Conservation (phyloP, 108 stramenopile species). For the Conticribra weissflogii region DNA sequence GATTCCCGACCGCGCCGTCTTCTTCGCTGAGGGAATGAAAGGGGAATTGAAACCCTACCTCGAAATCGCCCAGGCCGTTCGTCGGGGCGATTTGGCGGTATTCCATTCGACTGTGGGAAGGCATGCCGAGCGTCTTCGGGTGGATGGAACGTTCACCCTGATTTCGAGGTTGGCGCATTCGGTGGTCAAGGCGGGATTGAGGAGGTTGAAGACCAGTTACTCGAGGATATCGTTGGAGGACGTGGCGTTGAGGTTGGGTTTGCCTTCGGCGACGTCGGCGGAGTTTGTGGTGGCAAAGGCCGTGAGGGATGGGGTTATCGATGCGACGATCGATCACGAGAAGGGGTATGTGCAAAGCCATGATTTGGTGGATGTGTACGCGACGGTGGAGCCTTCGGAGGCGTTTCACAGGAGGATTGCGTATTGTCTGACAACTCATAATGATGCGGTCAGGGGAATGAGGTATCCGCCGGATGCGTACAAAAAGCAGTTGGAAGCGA, state of each 20-base stretch:
- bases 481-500: constrained; percentile 89
- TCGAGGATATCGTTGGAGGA: constrained; percentile 92
- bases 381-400: constrained; percentile 94
- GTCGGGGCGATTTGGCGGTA: constrained; percentile 90
- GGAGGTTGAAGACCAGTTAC: constrained; percentile 91
- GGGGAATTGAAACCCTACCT: constrained; percentile 89
- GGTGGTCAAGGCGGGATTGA: constrained; percentile 98
- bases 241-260: constrained; percentile 87
- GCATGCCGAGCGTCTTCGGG: constrained; percentile 65
- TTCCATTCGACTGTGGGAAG: constrained; percentile 79
- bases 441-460: constrained; percentile 97
- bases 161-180: constrained; percentile 95
- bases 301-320: constrained; percentile 97
- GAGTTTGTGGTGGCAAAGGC: constrained; percentile 99
- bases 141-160: constrained; percentile 91
- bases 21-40: constrained; percentile 80
- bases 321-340: constrained; percentile 97
- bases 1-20: constrained; percentile 91
- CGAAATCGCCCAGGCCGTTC: constrained; percentile 94
- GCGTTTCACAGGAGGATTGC: constrained; percentile 98
- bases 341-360: constrained; percentile 87
- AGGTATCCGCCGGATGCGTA: constrained; percentile 96
- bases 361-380: constrained; percentile 96
- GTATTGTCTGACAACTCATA: constrained; percentile 98
- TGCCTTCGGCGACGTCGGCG: constrained; percentile 83